Evolutionary conservation across 2,329 filamentous ascomycete genomes (phyloP).

Genomic region (Xylaria sp.): DNA sequence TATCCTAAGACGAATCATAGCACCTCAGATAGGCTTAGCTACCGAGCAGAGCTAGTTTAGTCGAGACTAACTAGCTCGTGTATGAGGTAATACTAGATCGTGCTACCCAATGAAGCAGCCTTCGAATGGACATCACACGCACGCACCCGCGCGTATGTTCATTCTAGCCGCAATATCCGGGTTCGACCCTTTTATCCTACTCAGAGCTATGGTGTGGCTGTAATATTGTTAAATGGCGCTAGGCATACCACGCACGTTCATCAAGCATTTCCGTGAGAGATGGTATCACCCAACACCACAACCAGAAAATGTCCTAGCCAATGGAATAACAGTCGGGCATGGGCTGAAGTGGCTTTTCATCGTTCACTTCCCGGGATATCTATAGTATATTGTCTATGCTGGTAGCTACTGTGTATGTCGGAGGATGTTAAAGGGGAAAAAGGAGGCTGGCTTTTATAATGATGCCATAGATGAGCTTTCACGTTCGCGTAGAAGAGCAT

Average conservation of each 20-base stretch:
- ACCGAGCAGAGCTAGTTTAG: not conserved
- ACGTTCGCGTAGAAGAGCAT: conserved; percentile 44
- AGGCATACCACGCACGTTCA: too few relatives aligned
- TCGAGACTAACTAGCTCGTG: not conserved
- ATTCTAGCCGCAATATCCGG: not conserved
- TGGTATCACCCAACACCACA: too few relatives aligned
- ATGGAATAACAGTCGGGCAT: not conserved
- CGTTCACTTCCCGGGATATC: not conserved
- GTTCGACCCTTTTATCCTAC: not conserved
- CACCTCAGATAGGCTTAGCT: not conserved
- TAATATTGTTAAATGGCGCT: not conserved
- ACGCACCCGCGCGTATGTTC: not conserved
- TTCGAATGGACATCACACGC: not conserved
- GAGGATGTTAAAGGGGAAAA: not conserved
- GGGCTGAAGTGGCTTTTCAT: not conserved
- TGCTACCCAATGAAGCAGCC: not conserved
- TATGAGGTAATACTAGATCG: not conserved
- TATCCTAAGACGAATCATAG: not conserved
- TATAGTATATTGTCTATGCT: not conserved
- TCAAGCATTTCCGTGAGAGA: not conserved
- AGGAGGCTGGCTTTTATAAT: conserved; percentile 19
- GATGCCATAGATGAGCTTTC: conserved; percentile 40
- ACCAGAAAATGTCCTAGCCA: not conserved
- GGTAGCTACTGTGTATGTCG: not conserved
- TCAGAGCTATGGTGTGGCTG: not conserved